A percentile compares a stretch with the other conserved stretches of the same genome.
These are phyloP conservation scores for Clonostachys chloroleuca DNA, from an alignment of 2,329 filamentous ascomycete species.

Conservation along the genomic window DNA sequence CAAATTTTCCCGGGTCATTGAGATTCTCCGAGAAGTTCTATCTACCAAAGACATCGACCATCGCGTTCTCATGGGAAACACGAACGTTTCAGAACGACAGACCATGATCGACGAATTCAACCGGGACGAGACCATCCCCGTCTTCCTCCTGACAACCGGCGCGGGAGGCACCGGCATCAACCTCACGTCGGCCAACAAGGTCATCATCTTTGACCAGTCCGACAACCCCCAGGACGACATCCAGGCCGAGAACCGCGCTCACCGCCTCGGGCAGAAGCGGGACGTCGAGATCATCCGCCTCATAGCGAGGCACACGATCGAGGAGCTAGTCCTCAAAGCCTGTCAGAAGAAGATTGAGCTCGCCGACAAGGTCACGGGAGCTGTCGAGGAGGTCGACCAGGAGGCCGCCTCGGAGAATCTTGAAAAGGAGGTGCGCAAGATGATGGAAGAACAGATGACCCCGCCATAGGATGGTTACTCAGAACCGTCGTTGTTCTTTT, in stretches of 20 bases:
- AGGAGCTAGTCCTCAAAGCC: constrained; percentile 88
- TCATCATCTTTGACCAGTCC: constrained; percentile 94
- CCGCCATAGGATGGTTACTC: constrained; percentile 18
- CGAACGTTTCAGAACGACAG: constrained; percentile 78
- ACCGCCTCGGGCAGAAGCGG: constrained; percentile 86
- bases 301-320: constrained; percentile 77
- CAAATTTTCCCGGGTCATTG: constrained; percentile 87
- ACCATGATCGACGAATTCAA: constrained; percentile 86
- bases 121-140: constrained; percentile 69
- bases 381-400: constrained; percentile 17
- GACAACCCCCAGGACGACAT: constrained; percentile 98
- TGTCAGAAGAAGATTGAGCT: constrained; percentile 91
- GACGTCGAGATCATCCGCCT: constrained; percentile 88
- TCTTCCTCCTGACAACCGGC: constrained; percentile 90
- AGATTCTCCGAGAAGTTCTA: constrained; percentile 82
- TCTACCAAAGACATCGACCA: constrained; percentile 69
- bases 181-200: constrained; percentile 91
- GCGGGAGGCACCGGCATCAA: constrained; percentile 98
- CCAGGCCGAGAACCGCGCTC: constrained; percentile 96
- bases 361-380: constrained; percentile 57
- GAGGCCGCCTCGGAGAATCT: constrained; percentile 24
- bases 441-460: constrained; percentile 32
- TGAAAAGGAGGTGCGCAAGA: constrained; percentile 37
- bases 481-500: no score
- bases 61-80: constrained; percentile 82